Evolutionary conservation across 2,329 filamentous ascomycete species (phyloP).

Genomic region (Pseudogymnoascus sp.): DNA sequence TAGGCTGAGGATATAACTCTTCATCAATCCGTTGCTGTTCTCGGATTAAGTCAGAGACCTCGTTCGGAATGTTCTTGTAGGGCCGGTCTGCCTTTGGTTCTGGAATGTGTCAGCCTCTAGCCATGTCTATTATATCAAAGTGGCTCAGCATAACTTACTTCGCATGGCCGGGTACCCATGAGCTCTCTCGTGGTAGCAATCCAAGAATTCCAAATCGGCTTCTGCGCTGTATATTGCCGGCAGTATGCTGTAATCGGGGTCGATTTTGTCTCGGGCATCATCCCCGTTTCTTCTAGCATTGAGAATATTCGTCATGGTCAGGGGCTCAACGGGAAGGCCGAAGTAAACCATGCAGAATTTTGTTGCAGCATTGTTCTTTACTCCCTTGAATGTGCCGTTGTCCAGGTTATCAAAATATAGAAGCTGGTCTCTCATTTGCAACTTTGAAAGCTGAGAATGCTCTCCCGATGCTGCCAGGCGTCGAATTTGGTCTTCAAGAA

Average conservation of each 20-base stretch:
- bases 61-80: neutral
- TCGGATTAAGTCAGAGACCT: neutral
- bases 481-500: conserved; percentile 1
- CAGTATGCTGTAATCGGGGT: conserved; percentile 12
- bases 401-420: conserved; percentile 17
- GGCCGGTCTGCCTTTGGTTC: neutral
- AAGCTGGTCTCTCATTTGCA: conserved; percentile 8
- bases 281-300: conserved; percentile 14
- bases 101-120: neutral
- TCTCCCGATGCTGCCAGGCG: conserved; percentile 15
- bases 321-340: conserved; percentile 23
- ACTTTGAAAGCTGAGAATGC: conserved; percentile 13
- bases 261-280: conserved; percentile 14
- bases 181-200: conserved; percentile 23
- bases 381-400: conserved; percentile 16
- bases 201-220: conserved; percentile 25
- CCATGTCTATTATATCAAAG: neutral
- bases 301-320: conserved; percentile 22
- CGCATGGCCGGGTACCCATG: conserved; percentile 23
- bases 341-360: conserved; percentile 27
- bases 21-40: neutral
- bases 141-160: conserved; percentile 16
- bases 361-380: conserved; percentile 22
- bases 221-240: conserved; percentile 21
- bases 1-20: neutral